Conservation (phyloP, 2,329 filamentous ascomycete genomes). For the Fusarium oxysporum region DNA sequence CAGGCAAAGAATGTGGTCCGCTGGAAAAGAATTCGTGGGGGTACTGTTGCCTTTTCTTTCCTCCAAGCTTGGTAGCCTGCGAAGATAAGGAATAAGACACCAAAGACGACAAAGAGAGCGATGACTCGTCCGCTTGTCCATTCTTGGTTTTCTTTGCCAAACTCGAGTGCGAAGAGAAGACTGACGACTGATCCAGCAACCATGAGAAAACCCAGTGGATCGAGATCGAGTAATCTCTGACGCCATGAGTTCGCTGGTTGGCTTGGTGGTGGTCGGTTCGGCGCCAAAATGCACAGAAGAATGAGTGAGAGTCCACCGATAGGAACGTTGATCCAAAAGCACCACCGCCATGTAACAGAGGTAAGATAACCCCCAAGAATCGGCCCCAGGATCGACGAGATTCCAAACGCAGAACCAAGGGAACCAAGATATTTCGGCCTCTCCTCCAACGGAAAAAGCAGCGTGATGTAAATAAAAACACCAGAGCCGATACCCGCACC, state of each 20-base stretch:
- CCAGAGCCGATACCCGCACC: slow-evolving; percentile 28
- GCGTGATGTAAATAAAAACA: slow-evolving; percentile 12
- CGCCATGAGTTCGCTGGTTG: slow-evolving; percentile 7
- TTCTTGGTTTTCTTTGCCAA: slow-evolving; percentile 1
- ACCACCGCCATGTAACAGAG: slow-evolving; percentile 26
- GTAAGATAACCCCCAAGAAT: slow-evolving; percentile 28
- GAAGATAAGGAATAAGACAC: neutral
- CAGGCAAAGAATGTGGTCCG: neutral
- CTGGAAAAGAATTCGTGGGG: slow-evolving; percentile 2
- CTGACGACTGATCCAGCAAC: slow-evolving; percentile 14
- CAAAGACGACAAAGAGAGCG: slow-evolving; percentile 19
- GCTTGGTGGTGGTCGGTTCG: neutral
- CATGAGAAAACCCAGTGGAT: slow-evolving; percentile 9
- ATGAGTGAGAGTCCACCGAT: slow-evolving; percentile 15
- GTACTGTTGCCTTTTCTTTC: slow-evolving; percentile 11
- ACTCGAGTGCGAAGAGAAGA: slow-evolving; percentile 21
- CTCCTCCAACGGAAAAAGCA: slow-evolving; percentile 8
- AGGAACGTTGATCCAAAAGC: slow-evolving; percentile 32
- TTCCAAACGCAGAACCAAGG: neutral
- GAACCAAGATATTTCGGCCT: slow-evolving; percentile 22
- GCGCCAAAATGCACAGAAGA: slow-evolving; percentile 1
- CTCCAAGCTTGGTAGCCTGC: slow-evolving; percentile 13
- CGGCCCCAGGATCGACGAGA: slow-evolving; percentile 13
- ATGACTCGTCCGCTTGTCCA: slow-evolving; percentile 3
- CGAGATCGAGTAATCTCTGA: slow-evolving; percentile 15